phyloP scores from a whole-genome alignment of 371 early-diverging fungal species.

The Saksenaea oblongispora region DNA sequence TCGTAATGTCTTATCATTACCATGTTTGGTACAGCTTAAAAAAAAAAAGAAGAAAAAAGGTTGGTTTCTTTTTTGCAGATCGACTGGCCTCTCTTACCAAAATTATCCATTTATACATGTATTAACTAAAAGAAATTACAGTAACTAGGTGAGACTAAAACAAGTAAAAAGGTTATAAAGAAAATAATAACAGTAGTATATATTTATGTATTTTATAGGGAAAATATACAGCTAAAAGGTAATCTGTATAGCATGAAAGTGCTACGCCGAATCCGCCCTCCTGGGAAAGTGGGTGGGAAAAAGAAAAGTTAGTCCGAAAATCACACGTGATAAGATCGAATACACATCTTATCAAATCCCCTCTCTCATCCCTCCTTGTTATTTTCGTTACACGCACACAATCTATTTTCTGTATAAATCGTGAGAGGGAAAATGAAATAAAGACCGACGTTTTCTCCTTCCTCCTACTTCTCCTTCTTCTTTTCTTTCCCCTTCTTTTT shows the following conservation, averaged over 20 bases:
- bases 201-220: not conserved
- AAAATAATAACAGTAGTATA: not conserved
- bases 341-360: slow-evolving; percentile 39
- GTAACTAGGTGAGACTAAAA: not conserved
- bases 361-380: slow-evolving; percentile 18
- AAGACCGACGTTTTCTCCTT: not conserved
- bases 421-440: not conserved
- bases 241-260: not conserved
- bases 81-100: not conserved
- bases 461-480: slow-evolving; percentile 12
- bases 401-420: slow-evolving; percentile 8
- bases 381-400: slow-evolving; percentile 31
- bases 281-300: slow-evolving; percentile 32
- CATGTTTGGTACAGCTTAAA: slow-evolving; percentile 20
- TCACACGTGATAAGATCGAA: slow-evolving; percentile 49
- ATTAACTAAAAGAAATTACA: too few relatives aligned
- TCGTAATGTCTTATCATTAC: slow-evolving; percentile 26
- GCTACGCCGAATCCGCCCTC: slow-evolving; percentile 5
- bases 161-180: not conserved
- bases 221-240: not conserved
- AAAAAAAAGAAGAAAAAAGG: not conserved
- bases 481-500: slow-evolving; percentile 9
- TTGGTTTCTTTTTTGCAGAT: not conserved
- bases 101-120: slow-evolving; percentile 5
- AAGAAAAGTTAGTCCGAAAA: slow-evolving; percentile 13